Evolutionary conservation across 2,329 filamentous ascomycete genomes (phyloP).

Genomic region (Botrytis pseudocinerea): DNA sequence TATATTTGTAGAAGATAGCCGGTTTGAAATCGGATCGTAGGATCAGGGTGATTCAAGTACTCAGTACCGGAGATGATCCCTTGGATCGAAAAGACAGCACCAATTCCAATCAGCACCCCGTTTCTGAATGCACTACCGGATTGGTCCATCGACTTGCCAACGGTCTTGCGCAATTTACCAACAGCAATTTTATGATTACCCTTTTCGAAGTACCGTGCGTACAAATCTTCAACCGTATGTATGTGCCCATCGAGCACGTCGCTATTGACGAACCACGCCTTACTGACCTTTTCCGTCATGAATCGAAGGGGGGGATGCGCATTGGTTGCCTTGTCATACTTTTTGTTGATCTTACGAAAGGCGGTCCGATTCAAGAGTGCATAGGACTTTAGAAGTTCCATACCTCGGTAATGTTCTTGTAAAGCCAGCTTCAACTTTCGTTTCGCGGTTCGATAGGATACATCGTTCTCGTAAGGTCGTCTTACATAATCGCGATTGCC

Average conservation of each 20-base stretch:
- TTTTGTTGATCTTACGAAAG: slow-evolving; percentile 97
- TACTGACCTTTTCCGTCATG: slow-evolving; percentile 88
- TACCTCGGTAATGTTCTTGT: slow-evolving; percentile 87
- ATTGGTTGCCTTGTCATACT: slow-evolving; percentile 90
- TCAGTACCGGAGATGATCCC: slow-evolving; percentile 61
- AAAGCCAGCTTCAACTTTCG: slow-evolving; percentile 87
- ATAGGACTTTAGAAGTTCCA: slow-evolving; percentile 91
- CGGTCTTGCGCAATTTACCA: slow-evolving; percentile 77
- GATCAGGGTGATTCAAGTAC: slow-evolving; percentile 53
- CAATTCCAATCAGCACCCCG: slow-evolving; percentile 67
- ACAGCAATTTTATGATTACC: slow-evolving; percentile 91
- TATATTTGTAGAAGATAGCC: slow-evolving; percentile 85
- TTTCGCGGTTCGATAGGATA: slow-evolving; percentile 86
- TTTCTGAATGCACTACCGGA: slow-evolving; percentile 60
- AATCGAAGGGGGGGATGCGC: slow-evolving; percentile 76
- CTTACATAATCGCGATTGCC: slow-evolving; percentile 52
- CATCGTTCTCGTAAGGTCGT: slow-evolving; percentile 54
- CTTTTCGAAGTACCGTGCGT: slow-evolving; percentile 89
- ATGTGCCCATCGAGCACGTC: slow-evolving; percentile 81
- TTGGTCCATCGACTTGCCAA: slow-evolving; percentile 56
- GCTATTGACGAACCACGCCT: slow-evolving; percentile 88
- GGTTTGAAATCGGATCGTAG: slow-evolving; percentile 52
- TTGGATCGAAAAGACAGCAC: slow-evolving; percentile 65
- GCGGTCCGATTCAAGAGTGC: slow-evolving; percentile 87
- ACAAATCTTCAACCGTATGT: slow-evolving; percentile 81